Conservation (phyloP, 768 basidiomycete species). For the Mrakia frigida region DNA sequence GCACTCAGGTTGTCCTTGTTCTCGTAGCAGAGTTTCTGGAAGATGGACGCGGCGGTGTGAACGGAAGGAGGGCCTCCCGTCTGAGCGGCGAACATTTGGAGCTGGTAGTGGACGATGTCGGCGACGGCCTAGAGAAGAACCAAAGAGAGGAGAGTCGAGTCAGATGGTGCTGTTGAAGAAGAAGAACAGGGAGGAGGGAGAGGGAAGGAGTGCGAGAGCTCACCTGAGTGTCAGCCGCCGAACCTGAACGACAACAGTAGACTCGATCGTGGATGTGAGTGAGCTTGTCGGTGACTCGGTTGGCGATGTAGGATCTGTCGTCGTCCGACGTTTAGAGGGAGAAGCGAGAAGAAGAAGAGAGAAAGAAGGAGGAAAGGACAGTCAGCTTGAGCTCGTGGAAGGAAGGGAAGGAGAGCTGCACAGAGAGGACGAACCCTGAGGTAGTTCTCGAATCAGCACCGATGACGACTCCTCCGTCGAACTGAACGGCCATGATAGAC, state of each 20-base stretch:
- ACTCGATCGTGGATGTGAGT: slow-evolving; percentile 95
- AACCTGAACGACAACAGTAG: slow-evolving; percentile 98
- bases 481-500: slow-evolving; percentile 98
- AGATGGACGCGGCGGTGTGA: slow-evolving; percentile 69
- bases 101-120: slow-evolving; percentile 71
- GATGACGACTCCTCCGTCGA: slow-evolving; percentile 87
- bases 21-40: slow-evolving; percentile 83
- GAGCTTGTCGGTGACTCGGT: slow-evolving; percentile 97
- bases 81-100: slow-evolving; percentile 46
- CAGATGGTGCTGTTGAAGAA: too few relatives aligned
- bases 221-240: slow-evolving; percentile 88
- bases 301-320: slow-evolving; percentile 58
- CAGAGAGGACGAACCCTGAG: slow-evolving; percentile 65
- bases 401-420: background rate
- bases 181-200: background rate
- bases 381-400: background rate
- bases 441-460: slow-evolving; percentile 98
- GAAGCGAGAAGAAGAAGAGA: background rate
- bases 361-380: background rate
- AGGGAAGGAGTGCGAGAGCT: background rate
- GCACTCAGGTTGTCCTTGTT: slow-evolving; percentile 87
- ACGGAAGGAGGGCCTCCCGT: slow-evolving; percentile 66
- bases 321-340: too few relatives aligned
- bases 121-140: slow-evolving; percentile 60
- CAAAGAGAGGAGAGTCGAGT: background rate